Conservation (phyloP, 192 early-diverging fungal species). For the Thoreauomyces humboldtii region DNA sequence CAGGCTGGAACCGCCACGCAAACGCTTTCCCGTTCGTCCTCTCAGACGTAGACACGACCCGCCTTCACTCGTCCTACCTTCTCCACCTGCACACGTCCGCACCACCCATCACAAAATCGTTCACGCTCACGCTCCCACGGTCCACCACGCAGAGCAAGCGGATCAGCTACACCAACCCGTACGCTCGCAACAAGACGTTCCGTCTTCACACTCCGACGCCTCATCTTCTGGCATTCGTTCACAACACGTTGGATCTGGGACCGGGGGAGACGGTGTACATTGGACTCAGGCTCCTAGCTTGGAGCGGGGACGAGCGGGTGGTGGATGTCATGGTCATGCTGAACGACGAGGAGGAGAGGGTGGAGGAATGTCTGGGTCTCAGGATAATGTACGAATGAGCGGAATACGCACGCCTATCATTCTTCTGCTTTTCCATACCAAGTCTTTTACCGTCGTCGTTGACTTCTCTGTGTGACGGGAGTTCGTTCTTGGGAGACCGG, state of each 20-base stretch:
- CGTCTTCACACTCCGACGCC: conserved; percentile 38
- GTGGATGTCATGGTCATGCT: conserved; percentile 47
- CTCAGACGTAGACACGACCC: conserved; percentile 34
- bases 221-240: conserved; percentile 47
- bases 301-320: neutral
- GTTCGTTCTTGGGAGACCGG: no score
- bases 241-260: conserved; percentile 32
- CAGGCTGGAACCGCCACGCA: neutral
- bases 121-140: conserved; percentile 42
- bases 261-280: conserved; percentile 46
- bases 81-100: conserved; percentile 36
- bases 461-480: no score
- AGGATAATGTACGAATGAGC: conserved; percentile 31
- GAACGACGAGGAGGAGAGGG: conserved; percentile 49
- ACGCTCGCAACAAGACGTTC: conserved; percentile 37
- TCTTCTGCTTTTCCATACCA: no score
- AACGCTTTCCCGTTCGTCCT: neutral
- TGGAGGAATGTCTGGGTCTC: conserved; percentile 52
- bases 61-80: conserved; percentile 41
- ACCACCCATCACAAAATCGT: conserved; percentile 48
- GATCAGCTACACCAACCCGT: conserved; percentile 57
- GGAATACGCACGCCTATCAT: no score
- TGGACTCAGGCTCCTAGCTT: conserved; percentile 39
- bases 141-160: conserved; percentile 44
- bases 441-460: no score